Evolutionary conservation across 1,284 basidiomycete species (phyloP), one percentile per base, ranked within the genome.

Genomic region (Ceratobasidium sp.): DNA sequence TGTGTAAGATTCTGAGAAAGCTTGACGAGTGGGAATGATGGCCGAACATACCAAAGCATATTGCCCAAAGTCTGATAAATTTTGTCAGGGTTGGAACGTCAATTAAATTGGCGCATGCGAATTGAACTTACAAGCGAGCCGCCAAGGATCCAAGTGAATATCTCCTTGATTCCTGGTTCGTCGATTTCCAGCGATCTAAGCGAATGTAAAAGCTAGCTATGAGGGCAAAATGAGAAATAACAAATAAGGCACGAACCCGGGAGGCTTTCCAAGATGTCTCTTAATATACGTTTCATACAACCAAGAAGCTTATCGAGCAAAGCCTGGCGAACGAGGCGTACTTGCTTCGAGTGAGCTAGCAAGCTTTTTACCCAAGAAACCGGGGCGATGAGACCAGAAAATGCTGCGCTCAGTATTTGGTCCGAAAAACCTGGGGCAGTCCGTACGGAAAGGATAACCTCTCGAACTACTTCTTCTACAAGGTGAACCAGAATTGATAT

Each of bases 351-450:
- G 40, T 67, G 52, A 1, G 40, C 20, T 12, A 42, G 27, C 53
- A 68, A 13, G 53, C 31, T 45, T 27, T 22, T 7, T 20, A 53
- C 42, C 65, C 65, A 68, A 6, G 53, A 56, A 15, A 27, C 4
- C 1, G 65, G 65, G 15, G 47, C n/a, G 8, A 68, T 35, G 32
- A 68, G 65, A 1, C 65, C 65, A 55, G 65, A 68, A 22, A 56
- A 47, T 38, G 53, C 65, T 3, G 12, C 20, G 17, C 43, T n/a
- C 17, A 32, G 54, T 27, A 31, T 12, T 6, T n/a, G n/a, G 1
- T 32, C 6, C 22, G 47, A 27, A 22, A 7, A 40, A 17, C 38
- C 38, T 40, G 38, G 8, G 47, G n/a, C n/a, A n/a, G n/a, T 4
- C 27, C 64, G 50, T 31, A 55, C 52, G 3, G 40, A 38, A 25